A percentile compares a stretch with the other conserved stretches of the same genome.
Evolutionary conservation across 2,329 filamentous ascomycete genomes (phyloP).

Genomic region (Claviceps pusilla): DNA sequence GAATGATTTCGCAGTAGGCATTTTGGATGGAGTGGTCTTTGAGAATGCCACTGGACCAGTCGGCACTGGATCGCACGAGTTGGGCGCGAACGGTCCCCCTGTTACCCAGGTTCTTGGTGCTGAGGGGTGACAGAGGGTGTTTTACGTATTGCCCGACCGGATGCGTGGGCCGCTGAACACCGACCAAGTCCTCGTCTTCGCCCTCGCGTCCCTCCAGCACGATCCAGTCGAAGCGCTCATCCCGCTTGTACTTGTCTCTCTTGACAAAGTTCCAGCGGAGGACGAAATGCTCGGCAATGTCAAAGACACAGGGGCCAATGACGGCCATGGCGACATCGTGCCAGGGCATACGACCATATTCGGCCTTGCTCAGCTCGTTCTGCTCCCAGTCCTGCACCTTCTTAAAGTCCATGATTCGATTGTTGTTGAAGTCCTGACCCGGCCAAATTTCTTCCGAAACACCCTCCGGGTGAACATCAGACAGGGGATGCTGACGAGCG

Average conservation of each 20-base stretch:
- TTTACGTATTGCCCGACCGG: conserved; percentile 77
- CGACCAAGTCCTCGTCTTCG: conserved; percentile 70
- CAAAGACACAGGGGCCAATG: conserved; percentile 78
- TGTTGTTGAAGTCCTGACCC: conserved; percentile 97
- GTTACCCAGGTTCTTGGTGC: conserved; percentile 45
- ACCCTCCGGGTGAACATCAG: conserved; percentile 76
- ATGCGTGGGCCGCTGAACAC: conserved; percentile 76
- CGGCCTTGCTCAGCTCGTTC: conserved; percentile 81
- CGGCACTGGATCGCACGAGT: conserved; percentile 73
- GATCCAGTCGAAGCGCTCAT: conserved; percentile 72
- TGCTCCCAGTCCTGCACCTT: conserved; percentile 82
- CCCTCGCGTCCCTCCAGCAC: conserved; percentile 60
- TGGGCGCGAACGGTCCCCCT: conserved; percentile 70
- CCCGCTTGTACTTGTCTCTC: conserved; percentile 92
- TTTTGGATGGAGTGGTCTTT: conserved; percentile 77
- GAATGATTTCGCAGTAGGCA: conserved; percentile 71
- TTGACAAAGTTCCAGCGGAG: conserved; percentile 95
- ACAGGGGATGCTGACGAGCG: conserved; percentile 63
- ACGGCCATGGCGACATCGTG: conserved; percentile 88
- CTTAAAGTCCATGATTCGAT: conserved; percentile 89
- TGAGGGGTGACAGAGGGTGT: conserved; percentile 60
- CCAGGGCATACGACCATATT: conserved; percentile 95
- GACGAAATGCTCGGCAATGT: conserved; percentile 91
- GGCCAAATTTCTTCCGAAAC: conserved; percentile 77
- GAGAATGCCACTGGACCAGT: conserved; percentile 88